These are phyloP conservation scores for Apiotrichum brassicae DNA, from an alignment of 1,284 basidiomycete species.

Conservation along the genomic window DNA sequence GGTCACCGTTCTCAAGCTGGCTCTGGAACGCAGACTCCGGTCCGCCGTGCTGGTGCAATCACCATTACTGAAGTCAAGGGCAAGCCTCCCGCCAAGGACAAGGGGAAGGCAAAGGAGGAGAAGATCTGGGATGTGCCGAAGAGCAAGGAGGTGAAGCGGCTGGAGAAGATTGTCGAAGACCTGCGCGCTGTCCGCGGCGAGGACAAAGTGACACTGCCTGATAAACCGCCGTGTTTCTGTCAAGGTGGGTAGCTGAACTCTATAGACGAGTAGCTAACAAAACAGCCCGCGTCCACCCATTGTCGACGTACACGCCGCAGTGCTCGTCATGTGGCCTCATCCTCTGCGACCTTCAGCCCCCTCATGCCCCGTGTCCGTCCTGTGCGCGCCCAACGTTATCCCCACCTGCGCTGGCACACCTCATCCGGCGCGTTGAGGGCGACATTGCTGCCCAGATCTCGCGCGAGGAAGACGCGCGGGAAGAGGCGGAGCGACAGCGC, in stretches of 20 bases:
- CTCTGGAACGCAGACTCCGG: slow-evolving; percentile 11
- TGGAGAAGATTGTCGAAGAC: slow-evolving; percentile 32
- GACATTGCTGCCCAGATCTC: slow-evolving; percentile 36
- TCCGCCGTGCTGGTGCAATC: slow-evolving; percentile 19
- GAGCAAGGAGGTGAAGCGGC: slow-evolving; percentile 31
- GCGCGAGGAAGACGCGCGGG: slow-evolving; percentile 30
- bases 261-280: slow-evolving; percentile 1
- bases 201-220: slow-evolving; percentile 19
- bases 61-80: slow-evolving; percentile 18
- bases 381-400: slow-evolving; percentile 28
- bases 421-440: slow-evolving; percentile 31
- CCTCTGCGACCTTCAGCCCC: slow-evolving; percentile 41
- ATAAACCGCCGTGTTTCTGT: slow-evolving; percentile 43
- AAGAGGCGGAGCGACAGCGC: slow-evolving; percentile 27
- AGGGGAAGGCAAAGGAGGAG: slow-evolving; percentile 13
- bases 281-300: slow-evolving; percentile 43
- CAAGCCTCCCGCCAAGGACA: slow-evolving; percentile 8
- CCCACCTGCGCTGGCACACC: slow-evolving; percentile 36
- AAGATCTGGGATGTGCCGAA: slow-evolving; percentile 43
- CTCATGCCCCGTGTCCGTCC: slow-evolving; percentile 47
- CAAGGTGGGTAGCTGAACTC: slow-evolving; percentile 34
- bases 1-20: neutral
- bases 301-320: slow-evolving; percentile 44
- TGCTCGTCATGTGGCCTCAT: slow-evolving; percentile 45
- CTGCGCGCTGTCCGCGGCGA: slow-evolving; percentile 30